A percentile compares a stretch with the other conserved stretches of the same genome.
These are phyloP conservation scores for Marchantia paleacea DNA, from an alignment of 225 moss, liverwort and hornwort genomes.

Conservation along the genomic window DNA sequence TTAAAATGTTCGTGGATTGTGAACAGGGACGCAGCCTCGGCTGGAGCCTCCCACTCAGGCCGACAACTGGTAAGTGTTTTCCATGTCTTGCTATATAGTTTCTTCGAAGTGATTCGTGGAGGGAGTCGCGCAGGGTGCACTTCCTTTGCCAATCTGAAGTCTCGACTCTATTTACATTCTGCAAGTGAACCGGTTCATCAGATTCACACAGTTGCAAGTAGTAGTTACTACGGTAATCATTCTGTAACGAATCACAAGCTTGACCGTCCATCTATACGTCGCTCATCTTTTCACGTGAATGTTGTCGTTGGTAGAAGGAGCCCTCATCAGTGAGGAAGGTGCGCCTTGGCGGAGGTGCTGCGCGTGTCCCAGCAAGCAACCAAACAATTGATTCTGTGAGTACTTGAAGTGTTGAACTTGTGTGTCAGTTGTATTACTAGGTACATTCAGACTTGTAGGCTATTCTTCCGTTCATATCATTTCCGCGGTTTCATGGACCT, in stretches of 20 bases:
- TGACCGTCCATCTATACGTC: background rate
- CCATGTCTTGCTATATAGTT: background rate
- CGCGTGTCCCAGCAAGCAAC: constrained; percentile 32
- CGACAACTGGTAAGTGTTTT: background rate
- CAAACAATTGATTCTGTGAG: constrained; percentile 34
- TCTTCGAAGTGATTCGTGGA: no score
- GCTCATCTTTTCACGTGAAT: background rate
- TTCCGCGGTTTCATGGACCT: background rate
- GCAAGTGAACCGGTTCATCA: no score
- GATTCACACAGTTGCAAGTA: background rate
- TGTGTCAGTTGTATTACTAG: background rate
- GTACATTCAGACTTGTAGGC: no score
- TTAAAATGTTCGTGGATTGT: background rate
- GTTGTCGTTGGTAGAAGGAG: background rate
- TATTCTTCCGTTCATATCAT: no score
- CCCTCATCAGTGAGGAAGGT: constrained; percentile 21
- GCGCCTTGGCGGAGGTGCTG: constrained; percentile 35
- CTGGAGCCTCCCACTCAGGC: constrained; percentile 8
- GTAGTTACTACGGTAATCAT: no score
- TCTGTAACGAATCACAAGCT: no score
- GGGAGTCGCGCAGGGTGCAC: no score
- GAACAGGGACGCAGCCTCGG: constrained; percentile 1
- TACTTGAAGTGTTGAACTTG: background rate
- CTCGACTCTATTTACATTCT: no score
- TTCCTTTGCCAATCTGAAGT: no score